phyloP scores from a whole-genome alignment of 495 filamentous ascomycete genomes.

The Xylaria palmicola region DNA sequence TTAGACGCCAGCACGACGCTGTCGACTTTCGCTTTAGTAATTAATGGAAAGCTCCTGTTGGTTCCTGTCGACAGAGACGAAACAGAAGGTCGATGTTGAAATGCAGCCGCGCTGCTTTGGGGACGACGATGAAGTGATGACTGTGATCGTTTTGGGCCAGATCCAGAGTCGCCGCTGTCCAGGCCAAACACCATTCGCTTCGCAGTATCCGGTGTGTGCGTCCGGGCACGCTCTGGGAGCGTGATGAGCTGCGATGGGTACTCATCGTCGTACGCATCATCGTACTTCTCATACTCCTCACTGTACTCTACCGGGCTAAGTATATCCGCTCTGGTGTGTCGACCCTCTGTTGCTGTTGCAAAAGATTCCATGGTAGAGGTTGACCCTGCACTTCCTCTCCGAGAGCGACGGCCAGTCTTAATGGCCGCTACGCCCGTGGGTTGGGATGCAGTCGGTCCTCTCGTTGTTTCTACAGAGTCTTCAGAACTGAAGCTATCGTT shows the following conservation, averaged over 20 bases:
- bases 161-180: slow-evolving; percentile 36
- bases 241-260: slow-evolving; percentile 22
- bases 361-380: slow-evolving; percentile 78
- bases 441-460: slow-evolving; percentile 41
- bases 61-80: slow-evolving; percentile 52
- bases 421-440: slow-evolving; percentile 16
- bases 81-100: slow-evolving; percentile 47
- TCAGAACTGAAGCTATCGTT: slow-evolving; percentile 59
- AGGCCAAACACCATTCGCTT: slow-evolving; percentile 31
- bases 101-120: slow-evolving; percentile 32
- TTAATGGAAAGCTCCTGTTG: slow-evolving; percentile 52
- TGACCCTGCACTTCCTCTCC: slow-evolving; percentile 65
- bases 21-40: slow-evolving; percentile 48
- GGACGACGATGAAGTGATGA: slow-evolving; percentile 35
- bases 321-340: slow-evolving; percentile 27
- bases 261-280: slow-evolving; percentile 10
- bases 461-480: slow-evolving; percentile 75
- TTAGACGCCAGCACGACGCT: slow-evolving; percentile 42
- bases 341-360: slow-evolving; percentile 75
- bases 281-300: slow-evolving; percentile 5
- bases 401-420: slow-evolving; percentile 37
- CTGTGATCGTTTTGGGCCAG: slow-evolving; percentile 21
- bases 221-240: slow-evolving; percentile 27
- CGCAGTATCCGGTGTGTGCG: slow-evolving; percentile 30
- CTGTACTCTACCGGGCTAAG: background rate